Evolutionary conservation across 306 rosid species (phyloP).

Genomic region (Rosa multiflora): DNA sequence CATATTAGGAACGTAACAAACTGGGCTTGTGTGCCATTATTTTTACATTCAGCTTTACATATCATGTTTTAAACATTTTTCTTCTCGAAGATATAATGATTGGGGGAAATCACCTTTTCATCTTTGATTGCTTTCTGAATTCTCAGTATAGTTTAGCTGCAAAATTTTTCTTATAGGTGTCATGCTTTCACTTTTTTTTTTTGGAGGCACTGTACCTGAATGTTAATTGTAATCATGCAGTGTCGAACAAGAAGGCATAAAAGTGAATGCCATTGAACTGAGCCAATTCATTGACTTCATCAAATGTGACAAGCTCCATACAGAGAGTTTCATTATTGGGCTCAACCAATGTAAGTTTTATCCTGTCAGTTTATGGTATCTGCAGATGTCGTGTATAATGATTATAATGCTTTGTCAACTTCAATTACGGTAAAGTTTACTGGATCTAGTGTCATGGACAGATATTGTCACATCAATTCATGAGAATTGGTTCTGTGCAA

Average conservation of each 20-base stretch:
- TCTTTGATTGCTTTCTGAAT: not conserved
- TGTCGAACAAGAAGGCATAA: slow-evolving; percentile 69
- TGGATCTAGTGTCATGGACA: slow-evolving; percentile 47
- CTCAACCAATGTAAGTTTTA: slow-evolving; percentile 47
- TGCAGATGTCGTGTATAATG: not conserved
- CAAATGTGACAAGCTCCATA: slow-evolving; percentile 50
- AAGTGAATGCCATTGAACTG: slow-evolving; percentile 47
- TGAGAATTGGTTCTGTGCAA: slow-evolving; percentile 86
- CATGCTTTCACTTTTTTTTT: slow-evolving; percentile 16
- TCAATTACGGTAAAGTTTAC: slow-evolving; percentile 16
- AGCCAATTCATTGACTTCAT: slow-evolving; percentile 47
- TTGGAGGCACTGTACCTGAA: slow-evolving; percentile 28
- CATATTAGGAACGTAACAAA: not conserved
- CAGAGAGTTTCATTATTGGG: slow-evolving; percentile 55
- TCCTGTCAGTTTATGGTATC: not conserved
- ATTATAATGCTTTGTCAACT: not conserved
- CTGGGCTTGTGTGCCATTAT: not conserved
- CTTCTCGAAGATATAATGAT: not conserved
- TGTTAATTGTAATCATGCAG: slow-evolving; percentile 39
- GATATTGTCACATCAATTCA: slow-evolving; percentile 85
- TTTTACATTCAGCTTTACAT: not conserved
- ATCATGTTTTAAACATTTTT: not conserved
- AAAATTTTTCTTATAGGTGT: not conserved
- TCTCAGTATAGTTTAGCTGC: not conserved
- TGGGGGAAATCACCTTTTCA: not conserved